Evolutionary conservation across 2,329 filamentous ascomycete species (phyloP).

Genomic region (Parastagonospora nodorum): DNA sequence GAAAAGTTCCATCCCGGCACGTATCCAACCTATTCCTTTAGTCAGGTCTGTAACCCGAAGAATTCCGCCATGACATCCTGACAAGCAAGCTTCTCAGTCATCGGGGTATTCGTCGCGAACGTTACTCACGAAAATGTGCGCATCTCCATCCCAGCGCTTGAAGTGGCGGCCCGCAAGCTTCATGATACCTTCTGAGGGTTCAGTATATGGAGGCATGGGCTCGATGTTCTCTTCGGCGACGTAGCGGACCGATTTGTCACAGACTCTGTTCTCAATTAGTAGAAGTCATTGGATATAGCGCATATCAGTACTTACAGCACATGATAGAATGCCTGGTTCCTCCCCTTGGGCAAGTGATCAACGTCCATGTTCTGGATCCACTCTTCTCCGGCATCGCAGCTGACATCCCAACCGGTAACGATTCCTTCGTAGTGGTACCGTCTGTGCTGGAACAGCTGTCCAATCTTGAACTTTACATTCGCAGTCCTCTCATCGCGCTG

Average conservation of each 20-base stretch:
- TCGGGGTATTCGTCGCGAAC: constrained; percentile 82
- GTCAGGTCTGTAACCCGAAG: constrained; percentile 1
- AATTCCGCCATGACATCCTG: neutral
- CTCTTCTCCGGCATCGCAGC: constrained; percentile 62
- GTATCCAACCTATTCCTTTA: constrained; percentile 6
- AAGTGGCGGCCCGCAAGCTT: constrained; percentile 82
- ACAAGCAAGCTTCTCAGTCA: constrained; percentile 57
- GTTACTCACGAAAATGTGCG: constrained; percentile 80
- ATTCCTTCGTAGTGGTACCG: constrained; percentile 80
- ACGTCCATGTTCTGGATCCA: constrained; percentile 70
- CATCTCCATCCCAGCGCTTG: constrained; percentile 75
- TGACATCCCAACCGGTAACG: constrained; percentile 83
- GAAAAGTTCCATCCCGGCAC: constrained; percentile 2
- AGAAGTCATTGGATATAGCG: neutral
- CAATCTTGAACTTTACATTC: constrained; percentile 56
- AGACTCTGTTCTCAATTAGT: constrained; percentile 55
- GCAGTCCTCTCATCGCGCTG: constrained; percentile 12
- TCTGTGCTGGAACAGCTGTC: constrained; percentile 82
- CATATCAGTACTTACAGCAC: constrained; percentile 70
- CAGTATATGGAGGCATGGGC: constrained; percentile 27
- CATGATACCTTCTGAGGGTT: constrained; percentile 65
- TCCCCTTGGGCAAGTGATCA: constrained; percentile 61
- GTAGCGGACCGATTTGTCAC: constrained; percentile 72
- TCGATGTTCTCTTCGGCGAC: constrained; percentile 83
- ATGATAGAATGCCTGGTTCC: constrained; percentile 79